Percentiles rank a stretch among this genome's conserved stretches.
Conservation (phyloP, 139 green algal genomes). For the Zygnema circumcarinatum region DNA sequence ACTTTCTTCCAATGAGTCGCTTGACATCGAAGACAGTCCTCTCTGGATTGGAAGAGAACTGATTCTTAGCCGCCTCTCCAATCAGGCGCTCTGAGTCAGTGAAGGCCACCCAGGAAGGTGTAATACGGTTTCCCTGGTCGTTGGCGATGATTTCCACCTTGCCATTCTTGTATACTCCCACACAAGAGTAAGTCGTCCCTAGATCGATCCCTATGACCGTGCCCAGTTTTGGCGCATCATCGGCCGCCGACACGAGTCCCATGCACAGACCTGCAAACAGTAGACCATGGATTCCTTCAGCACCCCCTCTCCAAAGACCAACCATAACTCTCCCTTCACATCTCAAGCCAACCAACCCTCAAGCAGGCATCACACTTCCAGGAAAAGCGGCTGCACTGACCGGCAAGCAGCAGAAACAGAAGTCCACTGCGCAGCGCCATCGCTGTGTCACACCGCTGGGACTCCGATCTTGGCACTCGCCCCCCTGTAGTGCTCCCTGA, state of each 20-base stretch:
- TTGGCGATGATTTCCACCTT: conserved; percentile 99
- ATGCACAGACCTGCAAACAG: not conserved
- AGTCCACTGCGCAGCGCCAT: not conserved
- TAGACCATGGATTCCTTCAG: not conserved
- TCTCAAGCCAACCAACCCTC: not conserved
- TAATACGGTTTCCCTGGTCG: conserved; percentile 98
- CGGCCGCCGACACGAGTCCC: conserved; percentile 9
- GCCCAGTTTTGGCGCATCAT: conserved; percentile 56
- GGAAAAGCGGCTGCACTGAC: too few relatives aligned
- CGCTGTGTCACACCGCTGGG: not conserved
- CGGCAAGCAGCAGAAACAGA: not conserved
- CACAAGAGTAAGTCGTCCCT: conserved; percentile 98
- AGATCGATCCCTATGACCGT: conserved; percentile 96
- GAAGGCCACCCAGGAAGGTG: conserved; percentile 98
- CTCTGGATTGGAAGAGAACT: conserved; percentile 91
- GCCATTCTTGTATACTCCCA: conserved; percentile 98
- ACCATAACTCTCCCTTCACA: not conserved
- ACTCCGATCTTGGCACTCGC: not conserved
- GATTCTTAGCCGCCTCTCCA: conserved; percentile 97
- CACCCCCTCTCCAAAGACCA: too few relatives aligned
- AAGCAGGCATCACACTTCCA: not conserved
- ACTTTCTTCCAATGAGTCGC: conserved; percentile 95
- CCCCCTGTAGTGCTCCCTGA: not conserved
- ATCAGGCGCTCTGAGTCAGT: conserved; percentile 99
- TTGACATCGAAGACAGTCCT: conserved; percentile 98